Evolutionary conservation across 2,329 filamentous ascomycete genomes (phyloP), one percentile per base, ranked within the genome.

Genomic region (Davidsoniella australis): DNA sequence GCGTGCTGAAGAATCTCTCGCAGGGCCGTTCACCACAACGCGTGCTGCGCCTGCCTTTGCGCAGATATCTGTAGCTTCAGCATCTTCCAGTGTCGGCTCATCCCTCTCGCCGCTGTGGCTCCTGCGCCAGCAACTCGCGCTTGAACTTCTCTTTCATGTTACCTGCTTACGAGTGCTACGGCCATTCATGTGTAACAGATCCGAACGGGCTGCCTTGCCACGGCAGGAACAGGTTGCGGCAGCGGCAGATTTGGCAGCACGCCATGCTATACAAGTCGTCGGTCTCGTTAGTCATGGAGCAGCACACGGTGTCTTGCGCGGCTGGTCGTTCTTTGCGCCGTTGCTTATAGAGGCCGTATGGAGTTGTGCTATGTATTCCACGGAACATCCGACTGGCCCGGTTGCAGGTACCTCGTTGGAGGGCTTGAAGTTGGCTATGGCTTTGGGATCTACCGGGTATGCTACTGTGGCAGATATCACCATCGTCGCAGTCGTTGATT

Each of bases 61-160:
- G 29, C 29, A 33, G 12, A 12, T 12, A 5, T 9, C 29, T 9
- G 8, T 23, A 23, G 5, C 20, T 23, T 23, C 20, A 23, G 20
- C 20, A 23, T 23, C 29, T 33, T 9, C 29, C 2, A 12, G 29
- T 33, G 29, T 33, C 29, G 29, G 8, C 8, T 33, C 29, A 2
- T 33, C 29, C 2, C 8, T 12, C 1, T 12, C 9, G 23, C 48
- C 48, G 18, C 20, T 46, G 18, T 50, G 48, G 48, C 18, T 50
- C 6, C 29, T 24, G 4, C 23, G 48, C 18, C 48, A 50, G 17
- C 42, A 46, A 17, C 14, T 50, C 5, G 37, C 48, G 3, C 44
- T 50, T 7, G 48, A 50, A n/a, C 20, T 50, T 12, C 42, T 50
- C 8, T 46, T 46, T 17, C 48, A 50, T 20, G 41, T 26, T 12